Percentiles rank a stretch among this genome's conserved stretches.
phyloP scores from a whole-genome alignment of 2,329 filamentous ascomycete species.

The Calonectria montana region DNA sequence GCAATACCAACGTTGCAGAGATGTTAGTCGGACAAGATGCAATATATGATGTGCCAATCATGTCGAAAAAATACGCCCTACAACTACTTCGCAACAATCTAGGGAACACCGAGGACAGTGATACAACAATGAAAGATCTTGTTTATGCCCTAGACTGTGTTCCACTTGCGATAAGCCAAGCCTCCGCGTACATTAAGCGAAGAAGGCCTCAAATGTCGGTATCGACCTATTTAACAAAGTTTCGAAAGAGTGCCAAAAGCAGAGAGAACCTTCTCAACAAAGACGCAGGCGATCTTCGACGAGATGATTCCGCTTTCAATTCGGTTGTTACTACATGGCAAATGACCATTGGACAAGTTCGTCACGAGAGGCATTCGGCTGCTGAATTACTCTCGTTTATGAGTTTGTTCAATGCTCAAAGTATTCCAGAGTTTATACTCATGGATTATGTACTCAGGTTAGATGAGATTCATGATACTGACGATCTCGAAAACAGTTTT shows the following conservation, averaged over 20 bases:
- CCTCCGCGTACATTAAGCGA: constrained; percentile 41
- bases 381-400: constrained; percentile 19
- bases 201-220: constrained; percentile 36
- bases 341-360: constrained; percentile 25
- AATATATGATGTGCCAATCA: neutral
- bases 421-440: constrained; percentile 14
- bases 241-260: constrained; percentile 43
- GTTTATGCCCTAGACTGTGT: neutral
- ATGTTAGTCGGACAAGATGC: constrained; percentile 19
- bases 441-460: too few species aligned
- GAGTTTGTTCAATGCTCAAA: constrained; percentile 27
- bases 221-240: constrained; percentile 43
- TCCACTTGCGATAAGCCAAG: constrained; percentile 30
- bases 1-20: constrained; percentile 22
- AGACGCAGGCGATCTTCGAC: constrained; percentile 36
- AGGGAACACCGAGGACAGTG: neutral
- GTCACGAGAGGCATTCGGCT: neutral
- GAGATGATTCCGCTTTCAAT: constrained; percentile 22
- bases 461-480: too few species aligned
- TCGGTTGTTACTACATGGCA: constrained; percentile 24
- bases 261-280: constrained; percentile 38
- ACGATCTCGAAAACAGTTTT: too few species aligned
- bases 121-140: neutral
- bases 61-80: neutral
- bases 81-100: neutral